Evolutionary conservation across 257 asterid genomes (phyloP), one percentile per base, ranked within the genome.

Genomic region (Solanum sparsipilum): DNA sequence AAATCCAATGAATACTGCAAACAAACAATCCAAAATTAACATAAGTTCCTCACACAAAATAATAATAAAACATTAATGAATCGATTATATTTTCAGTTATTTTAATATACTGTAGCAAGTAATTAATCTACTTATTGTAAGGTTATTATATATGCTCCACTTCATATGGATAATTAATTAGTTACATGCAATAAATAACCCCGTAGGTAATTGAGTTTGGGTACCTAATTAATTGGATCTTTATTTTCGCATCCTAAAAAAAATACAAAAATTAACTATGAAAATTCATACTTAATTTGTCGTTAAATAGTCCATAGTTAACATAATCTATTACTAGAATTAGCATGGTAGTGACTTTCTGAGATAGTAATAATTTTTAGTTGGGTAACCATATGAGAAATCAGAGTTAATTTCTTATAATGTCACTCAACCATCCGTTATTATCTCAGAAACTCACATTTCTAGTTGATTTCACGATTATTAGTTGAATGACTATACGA

Each of bases 1-100:
- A 97, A 97, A 91, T 96, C 99, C 98, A 97, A 86, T 2, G 99
- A 93, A 79, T 95, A 97, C 99, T 97, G 96, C 95, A 93, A 65
- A 85, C 11, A 8, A 89, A 65, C 46, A 6, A 86, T 13, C 60
- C 13, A 86, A 13, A 56, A 71, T 39, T 23, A 4, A 35, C 1
- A 34, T 8, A 88, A 85, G 9, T 15, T 32, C 67, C 29, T 27
- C 36, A 3, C 29, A 70, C 29, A 70, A 34, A 27, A 23, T 21
- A 48, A 25, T 56, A 8, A 85, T 11, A 29, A 16, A 87, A 21
- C 27, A 25, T 52, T 46, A 58, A 27, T 15, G 44, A 34, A 32
- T 13, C 36, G n/a, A 10, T 71, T 72, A 12, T 18, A 16, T 32
- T 70, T 68, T 70, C 36, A 31, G 7, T 31, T 71, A 31, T 32